phyloP scores from a whole-genome alignment of 306 rosid genomes.

The Parietaria judaica region DNA sequence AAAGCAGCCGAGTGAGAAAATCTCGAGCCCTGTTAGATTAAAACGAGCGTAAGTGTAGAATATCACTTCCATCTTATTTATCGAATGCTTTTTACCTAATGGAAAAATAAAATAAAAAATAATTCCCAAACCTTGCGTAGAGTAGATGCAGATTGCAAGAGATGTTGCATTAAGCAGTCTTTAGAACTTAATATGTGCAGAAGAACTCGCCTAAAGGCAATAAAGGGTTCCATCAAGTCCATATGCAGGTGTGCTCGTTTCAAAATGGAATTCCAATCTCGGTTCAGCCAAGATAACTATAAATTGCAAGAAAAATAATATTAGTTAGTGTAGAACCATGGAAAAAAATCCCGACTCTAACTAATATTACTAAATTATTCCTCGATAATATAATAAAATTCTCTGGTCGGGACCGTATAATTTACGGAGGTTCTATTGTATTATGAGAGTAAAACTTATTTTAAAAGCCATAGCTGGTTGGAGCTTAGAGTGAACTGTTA shows the following conservation, averaged over 20 bases:
- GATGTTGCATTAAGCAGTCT: slow-evolving; percentile 60
- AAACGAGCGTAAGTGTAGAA: not conserved
- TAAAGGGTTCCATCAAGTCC: slow-evolving; percentile 84
- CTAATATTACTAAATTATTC: no score
- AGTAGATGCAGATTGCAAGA: slow-evolving; percentile 73
- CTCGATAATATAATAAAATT: no score
- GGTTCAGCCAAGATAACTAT: slow-evolving; percentile 66
- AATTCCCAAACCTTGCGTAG: slow-evolving; percentile 62
- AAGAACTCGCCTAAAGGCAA: slow-evolving; percentile 79
- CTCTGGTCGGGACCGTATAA: no score
- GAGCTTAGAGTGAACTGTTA: not conserved
- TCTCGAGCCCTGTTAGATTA: slow-evolving; percentile 66
- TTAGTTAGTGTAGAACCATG: not conserved
- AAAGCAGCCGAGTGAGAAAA: slow-evolving; percentile 91
- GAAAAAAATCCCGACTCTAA: no score
- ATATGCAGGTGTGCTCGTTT: slow-evolving; percentile 70
- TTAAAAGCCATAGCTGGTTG: not conserved
- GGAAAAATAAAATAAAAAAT: slow-evolving; percentile 17
- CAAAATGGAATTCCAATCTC: slow-evolving; percentile 72
- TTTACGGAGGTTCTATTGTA: no score
- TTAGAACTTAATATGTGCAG: slow-evolving; percentile 67
- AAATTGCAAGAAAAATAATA: slow-evolving; percentile 12
- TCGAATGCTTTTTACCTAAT: slow-evolving; percentile 8
- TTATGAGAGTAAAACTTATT: no score
- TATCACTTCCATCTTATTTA: no score